These are phyloP conservation scores for Bothriochloa decipiens DNA, from an alignment of 176 grass and related monocot genomes.

Conservation along the genomic window DNA sequence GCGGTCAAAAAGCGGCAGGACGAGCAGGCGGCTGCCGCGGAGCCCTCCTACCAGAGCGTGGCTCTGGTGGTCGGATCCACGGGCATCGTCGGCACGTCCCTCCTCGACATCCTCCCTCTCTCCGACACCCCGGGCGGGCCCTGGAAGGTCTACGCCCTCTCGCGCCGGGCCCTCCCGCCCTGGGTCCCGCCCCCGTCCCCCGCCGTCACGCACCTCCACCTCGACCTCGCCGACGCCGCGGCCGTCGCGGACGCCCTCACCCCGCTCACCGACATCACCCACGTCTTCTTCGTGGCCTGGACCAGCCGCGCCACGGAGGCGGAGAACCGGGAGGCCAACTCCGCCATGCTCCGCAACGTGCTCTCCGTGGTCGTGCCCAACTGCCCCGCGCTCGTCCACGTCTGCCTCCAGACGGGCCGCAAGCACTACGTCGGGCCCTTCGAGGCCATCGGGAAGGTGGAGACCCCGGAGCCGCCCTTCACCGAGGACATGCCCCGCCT, in stretches of 20 bases:
- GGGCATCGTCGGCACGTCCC: slow-evolving; percentile 68
- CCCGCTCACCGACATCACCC: slow-evolving; percentile 62
- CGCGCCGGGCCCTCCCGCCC: slow-evolving; percentile 56
- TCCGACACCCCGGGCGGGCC: slow-evolving; percentile 76
- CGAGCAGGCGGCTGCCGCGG: slow-evolving; percentile 37
- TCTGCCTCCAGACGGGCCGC: slow-evolving; percentile 75
- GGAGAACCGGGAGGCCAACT: slow-evolving; percentile 44
- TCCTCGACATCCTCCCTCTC: slow-evolving; percentile 82
- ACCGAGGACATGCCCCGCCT: slow-evolving; percentile 62
- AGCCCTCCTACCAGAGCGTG: slow-evolving; percentile 60
- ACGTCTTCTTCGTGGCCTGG: slow-evolving; percentile 66
- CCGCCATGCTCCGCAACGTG: slow-evolving; percentile 69
- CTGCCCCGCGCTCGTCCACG: slow-evolving; percentile 55
- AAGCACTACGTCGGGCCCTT: slow-evolving; percentile 55
- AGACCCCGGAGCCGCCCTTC: slow-evolving; percentile 53
- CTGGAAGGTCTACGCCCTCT: slow-evolving; percentile 87
- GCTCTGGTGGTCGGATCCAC: slow-evolving; percentile 75
- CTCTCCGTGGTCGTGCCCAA: slow-evolving; percentile 60
- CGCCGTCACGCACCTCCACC: slow-evolving; percentile 46
- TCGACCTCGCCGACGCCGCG: slow-evolving; percentile 56
- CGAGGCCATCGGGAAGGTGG: slow-evolving; percentile 9
- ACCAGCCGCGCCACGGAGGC: slow-evolving; percentile 36
- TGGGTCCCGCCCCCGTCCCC: slow-evolving; percentile 47
- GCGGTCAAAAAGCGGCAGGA: slow-evolving; percentile 72
- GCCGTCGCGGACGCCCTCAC: slow-evolving; percentile 50